These are phyloP conservation scores for Sphaerosporella brunnea DNA, from an alignment of 495 filamentous ascomycete species.

Conservation along the genomic window DNA sequence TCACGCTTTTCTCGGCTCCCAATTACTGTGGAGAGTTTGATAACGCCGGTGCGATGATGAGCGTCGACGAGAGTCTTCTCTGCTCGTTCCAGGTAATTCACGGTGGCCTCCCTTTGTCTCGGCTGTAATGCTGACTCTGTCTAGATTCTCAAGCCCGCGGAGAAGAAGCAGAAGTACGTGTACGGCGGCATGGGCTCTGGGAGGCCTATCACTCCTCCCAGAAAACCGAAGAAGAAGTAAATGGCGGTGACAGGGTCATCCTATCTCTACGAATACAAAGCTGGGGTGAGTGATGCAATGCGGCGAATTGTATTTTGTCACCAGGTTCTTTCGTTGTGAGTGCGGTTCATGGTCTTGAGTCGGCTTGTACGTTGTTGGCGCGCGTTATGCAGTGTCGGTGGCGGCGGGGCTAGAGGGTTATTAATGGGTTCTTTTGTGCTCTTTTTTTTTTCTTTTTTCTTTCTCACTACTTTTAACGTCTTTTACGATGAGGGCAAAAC, in stretches of 20 bases:
- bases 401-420: background rate
- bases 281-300: background rate
- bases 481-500: constrained; percentile 2
- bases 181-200: constrained; percentile 72
- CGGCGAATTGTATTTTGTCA: constrained; percentile 2
- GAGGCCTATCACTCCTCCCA: constrained; percentile 75
- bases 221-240: constrained; percentile 79
- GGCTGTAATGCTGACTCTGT: background rate
- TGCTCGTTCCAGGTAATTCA: constrained; percentile 88
- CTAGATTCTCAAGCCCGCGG: constrained; percentile 96
- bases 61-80: constrained; percentile 94
- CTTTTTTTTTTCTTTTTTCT: too few relatives aligned
- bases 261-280: background rate
- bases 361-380: constrained; percentile 5
- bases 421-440: constrained; percentile 6
- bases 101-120: background rate
- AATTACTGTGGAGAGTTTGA: constrained; percentile 99
- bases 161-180: constrained; percentile 99
- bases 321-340: constrained; percentile 1
- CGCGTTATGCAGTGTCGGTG: too few relatives aligned
- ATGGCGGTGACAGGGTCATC: constrained; percentile 23
- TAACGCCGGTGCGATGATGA: constrained; percentile 99
- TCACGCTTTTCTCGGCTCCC: constrained; percentile 93
- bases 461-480: constrained; percentile 1
- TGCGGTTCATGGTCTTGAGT: background rate